Evolutionary conservation across 768 basidiomycete genomes (phyloP).

Genomic region (Myochromella boudieri): DNA sequence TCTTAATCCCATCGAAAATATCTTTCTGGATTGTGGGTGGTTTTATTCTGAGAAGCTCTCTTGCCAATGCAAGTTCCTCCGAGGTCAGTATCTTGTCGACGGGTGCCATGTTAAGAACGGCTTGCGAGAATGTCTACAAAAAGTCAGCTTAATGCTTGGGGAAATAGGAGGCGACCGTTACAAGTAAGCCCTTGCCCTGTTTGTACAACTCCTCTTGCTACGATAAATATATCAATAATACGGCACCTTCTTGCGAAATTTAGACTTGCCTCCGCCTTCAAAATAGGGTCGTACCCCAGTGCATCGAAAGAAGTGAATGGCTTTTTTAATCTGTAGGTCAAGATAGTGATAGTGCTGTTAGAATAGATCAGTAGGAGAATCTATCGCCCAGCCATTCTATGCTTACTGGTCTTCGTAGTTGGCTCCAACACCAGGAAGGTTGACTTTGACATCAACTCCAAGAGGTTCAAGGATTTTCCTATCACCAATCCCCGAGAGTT

Average conservation of each 20-base stretch:
- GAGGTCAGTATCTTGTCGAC: constrained; percentile 23
- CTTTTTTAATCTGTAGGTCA: constrained; percentile 29
- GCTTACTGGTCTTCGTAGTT: constrained; percentile 35
- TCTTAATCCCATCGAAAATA: constrained; percentile 26
- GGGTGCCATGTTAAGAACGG: constrained; percentile 27
- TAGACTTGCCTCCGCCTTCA: constrained; percentile 24
- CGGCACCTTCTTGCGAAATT: neutral
- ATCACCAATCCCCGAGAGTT: constrained; percentile 32
- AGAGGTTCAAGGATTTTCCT: constrained; percentile 16
- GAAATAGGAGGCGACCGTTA: constrained; percentile 13
- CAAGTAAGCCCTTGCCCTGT: constrained; percentile 27
- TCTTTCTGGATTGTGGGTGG: constrained; percentile 27
- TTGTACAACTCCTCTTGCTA: constrained; percentile 29
- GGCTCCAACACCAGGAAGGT: constrained; percentile 31
- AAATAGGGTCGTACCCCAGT: constrained; percentile 24
- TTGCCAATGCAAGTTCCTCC: constrained; percentile 22
- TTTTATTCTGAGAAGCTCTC: constrained; percentile 22
- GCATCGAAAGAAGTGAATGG: constrained; percentile 30
- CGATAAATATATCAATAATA: neutral
- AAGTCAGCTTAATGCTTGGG: neutral
- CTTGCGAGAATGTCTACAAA: constrained; percentile 29
- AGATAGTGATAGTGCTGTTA: constrained; percentile 25
- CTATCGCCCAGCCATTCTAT: neutral
- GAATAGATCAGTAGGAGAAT: neutral
- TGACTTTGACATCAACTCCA: constrained; percentile 27